These are phyloP conservation scores for Orbilia blumenaviensis DNA, from an alignment of 2,329 filamentous ascomycete species.

Conservation along the genomic window DNA sequence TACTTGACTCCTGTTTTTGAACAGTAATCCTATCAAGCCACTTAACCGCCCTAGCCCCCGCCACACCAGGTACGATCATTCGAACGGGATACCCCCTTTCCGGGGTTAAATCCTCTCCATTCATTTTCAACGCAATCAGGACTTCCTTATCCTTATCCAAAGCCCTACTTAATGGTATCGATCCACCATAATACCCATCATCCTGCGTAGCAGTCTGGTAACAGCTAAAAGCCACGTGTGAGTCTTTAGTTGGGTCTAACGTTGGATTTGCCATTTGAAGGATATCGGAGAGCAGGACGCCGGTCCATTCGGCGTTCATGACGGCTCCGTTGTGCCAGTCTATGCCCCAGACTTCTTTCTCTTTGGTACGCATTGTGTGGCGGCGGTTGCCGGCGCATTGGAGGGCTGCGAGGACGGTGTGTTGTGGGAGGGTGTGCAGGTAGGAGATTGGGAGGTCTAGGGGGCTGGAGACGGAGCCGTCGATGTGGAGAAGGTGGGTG, in stretches of 20 bases:
- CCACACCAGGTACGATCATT: constrained; percentile 86
- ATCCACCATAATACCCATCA: constrained; percentile 77
- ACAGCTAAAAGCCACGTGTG: constrained; percentile 69
- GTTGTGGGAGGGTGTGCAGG: constrained; percentile 65
- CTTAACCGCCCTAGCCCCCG: constrained; percentile 90
- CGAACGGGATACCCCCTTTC: constrained; percentile 90
- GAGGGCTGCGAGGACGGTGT: constrained; percentile 72
- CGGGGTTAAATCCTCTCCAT: constrained; percentile 79
- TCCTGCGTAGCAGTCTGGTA: constrained; percentile 79
- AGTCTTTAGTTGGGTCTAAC: constrained; percentile 59
- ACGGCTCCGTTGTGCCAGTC: constrained; percentile 90
- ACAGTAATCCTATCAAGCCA: constrained; percentile 86
- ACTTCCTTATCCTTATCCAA: constrained; percentile 83
- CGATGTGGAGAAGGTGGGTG: constrained; percentile 63
- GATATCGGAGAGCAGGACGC: constrained; percentile 77
- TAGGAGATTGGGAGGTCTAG: constrained; percentile 64
- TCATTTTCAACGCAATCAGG: constrained; percentile 90
- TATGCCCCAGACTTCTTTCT: constrained; percentile 93
- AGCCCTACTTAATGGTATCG: constrained; percentile 72
- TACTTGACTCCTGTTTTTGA: constrained; percentile 70
- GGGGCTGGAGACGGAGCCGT: constrained; percentile 64
- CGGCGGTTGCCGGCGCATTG: constrained; percentile 91
- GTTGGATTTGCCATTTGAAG: constrained; percentile 72
- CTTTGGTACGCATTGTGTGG: constrained; percentile 84
- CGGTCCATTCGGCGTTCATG: constrained; percentile 88